Conservation (phyloP, 106 monocot genomes). For the Dendrobium chrysotoxum region DNA sequence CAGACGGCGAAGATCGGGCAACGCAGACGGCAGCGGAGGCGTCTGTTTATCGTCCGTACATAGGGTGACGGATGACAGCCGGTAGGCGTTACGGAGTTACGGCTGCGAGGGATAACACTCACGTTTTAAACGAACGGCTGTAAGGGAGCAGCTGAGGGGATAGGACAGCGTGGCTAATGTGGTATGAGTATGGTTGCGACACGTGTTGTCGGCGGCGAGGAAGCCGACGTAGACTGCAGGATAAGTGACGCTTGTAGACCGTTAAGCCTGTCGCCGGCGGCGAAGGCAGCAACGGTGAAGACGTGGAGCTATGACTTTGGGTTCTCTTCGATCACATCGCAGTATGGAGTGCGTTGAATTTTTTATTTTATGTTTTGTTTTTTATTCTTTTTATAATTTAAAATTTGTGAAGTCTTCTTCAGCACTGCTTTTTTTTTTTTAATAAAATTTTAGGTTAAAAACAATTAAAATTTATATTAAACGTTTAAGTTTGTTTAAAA, state of each 20-base stretch:
- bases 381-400: no score
- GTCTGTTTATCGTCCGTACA: neutral
- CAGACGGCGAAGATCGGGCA: neutral
- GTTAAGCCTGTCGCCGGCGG: constrained; percentile 3
- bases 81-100: neutral
- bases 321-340: no score
- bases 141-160: neutral
- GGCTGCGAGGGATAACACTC: neutral
- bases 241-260: constrained; percentile 4
- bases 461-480: no score
- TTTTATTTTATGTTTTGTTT: no score
- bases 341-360: no score
- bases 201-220: constrained; percentile 7
- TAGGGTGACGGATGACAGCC: neutral
- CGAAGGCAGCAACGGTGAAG: neutral
- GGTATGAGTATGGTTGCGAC: neutral
- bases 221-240: constrained; percentile 3
- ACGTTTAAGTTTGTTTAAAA: no score
- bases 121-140: neutral
- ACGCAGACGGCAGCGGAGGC: neutral
- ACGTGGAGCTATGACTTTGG: neutral
- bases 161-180: neutral
- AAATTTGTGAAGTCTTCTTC: no score
- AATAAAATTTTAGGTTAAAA: no score
- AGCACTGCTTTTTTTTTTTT: no score